Evolutionary conservation across 192 early-diverging fungal species (phyloP).

Genomic region (Coemansia asiatica): DNA sequence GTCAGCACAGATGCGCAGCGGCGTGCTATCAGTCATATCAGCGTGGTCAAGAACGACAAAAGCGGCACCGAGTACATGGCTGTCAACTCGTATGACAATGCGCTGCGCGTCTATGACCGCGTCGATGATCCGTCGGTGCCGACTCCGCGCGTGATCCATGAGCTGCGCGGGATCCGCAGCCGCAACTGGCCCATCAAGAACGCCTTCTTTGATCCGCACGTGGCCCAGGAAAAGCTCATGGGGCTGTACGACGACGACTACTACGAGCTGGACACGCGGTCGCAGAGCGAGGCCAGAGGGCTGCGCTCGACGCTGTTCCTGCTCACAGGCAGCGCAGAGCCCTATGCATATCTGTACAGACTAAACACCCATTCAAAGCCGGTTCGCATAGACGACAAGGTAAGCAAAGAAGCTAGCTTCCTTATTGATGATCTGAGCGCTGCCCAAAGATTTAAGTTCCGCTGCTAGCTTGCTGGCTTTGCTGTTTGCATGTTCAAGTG

Average conservation of each 20-base stretch:
- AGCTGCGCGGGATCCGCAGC: constrained; percentile 88
- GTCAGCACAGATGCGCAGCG: constrained; percentile 30
- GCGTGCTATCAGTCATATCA: constrained; percentile 51
- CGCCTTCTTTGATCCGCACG: constrained; percentile 65
- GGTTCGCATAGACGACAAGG: constrained; percentile 50
- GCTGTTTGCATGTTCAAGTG: too few species aligned
- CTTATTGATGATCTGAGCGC: too few species aligned
- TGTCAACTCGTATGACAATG: constrained; percentile 93
- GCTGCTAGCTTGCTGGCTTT: too few species aligned
- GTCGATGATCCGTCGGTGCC: constrained; percentile 77
- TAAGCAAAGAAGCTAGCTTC: constrained; percentile 26
- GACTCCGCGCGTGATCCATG: constrained; percentile 67
- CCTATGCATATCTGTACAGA: constrained; percentile 65
- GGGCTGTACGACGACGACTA: constrained; percentile 52
- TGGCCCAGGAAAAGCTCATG: constrained; percentile 49
- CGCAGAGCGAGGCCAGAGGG: constrained; percentile 48
- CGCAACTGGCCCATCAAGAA: constrained; percentile 95
- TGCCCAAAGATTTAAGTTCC: too few species aligned
- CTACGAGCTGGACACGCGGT: constrained; percentile 51
- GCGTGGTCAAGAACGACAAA: constrained; percentile 48
- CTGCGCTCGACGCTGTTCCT: constrained; percentile 57
- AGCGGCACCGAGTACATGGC: constrained; percentile 76
- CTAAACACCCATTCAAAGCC: constrained; percentile 42
- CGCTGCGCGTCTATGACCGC: constrained; percentile 89
- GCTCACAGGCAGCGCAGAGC: constrained; percentile 68